Percentiles rank a stretch among this genome's conserved stretches.
Evolutionary conservation across 2,329 filamentous ascomycete species (phyloP).

Genomic region (Raffaelea arxii): DNA sequence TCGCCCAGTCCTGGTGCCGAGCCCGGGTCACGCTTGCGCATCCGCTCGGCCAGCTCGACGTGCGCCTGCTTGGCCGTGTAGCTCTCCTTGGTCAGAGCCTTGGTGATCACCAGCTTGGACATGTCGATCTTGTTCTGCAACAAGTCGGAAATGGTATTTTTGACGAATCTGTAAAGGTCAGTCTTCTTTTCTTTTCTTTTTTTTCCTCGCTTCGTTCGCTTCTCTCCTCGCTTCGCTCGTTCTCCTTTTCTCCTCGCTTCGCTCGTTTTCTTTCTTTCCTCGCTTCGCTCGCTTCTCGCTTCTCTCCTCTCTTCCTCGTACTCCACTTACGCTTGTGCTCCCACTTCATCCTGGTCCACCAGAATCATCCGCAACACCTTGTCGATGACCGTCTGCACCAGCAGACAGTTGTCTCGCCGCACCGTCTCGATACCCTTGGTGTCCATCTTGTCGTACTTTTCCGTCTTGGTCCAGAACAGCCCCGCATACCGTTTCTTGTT

Average conservation of each 20-base stretch:
- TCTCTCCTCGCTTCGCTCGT: too few relatives aligned
- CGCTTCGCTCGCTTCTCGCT: slow-evolving; percentile 18
- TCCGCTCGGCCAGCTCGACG: slow-evolving; percentile 87
- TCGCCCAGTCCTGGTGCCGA: slow-evolving; percentile 89
- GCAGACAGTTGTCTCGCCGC: slow-evolving; percentile 85
- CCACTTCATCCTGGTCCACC: slow-evolving; percentile 82
- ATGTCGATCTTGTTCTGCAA: slow-evolving; percentile 97
- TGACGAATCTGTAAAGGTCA: slow-evolving; percentile 67
- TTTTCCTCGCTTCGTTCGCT: not conserved
- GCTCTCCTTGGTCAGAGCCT: slow-evolving; percentile 82
- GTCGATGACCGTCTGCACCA: slow-evolving; percentile 96
- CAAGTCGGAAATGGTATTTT: slow-evolving; percentile 87
- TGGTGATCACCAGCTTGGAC: slow-evolving; percentile 98
- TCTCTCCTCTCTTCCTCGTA: not conserved
- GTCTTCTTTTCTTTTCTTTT: slow-evolving; percentile 10
- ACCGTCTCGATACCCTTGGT: slow-evolving; percentile 99
- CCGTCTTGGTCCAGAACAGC: slow-evolving; percentile 90
- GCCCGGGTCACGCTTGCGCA: slow-evolving; percentile 93
- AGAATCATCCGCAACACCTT: slow-evolving; percentile 92
- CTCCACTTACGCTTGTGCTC: slow-evolving; percentile 75
- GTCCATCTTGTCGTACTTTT: slow-evolving; percentile 99
- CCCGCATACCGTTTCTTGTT: slow-evolving; percentile 99
- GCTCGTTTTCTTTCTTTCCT: not conserved
- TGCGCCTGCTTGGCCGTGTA: slow-evolving; percentile 93
- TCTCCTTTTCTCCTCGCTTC: slow-evolving; percentile 28